phyloP scores from a whole-genome alignment of 2,329 filamentous ascomycete species.

The Pseudogymnoascus sp. region DNA sequence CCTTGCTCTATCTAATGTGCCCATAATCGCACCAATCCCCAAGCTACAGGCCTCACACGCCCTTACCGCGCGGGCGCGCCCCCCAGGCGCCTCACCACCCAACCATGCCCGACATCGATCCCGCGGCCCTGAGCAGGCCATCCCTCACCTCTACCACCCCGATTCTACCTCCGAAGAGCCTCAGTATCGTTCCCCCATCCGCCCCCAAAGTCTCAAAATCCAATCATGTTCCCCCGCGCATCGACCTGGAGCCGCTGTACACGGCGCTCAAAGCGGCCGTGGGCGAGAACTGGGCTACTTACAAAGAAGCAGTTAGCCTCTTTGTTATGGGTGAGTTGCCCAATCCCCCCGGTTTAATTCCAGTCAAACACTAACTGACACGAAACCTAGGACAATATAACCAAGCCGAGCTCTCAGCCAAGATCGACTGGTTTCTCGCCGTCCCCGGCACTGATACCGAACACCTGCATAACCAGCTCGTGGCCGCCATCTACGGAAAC shows the following conservation, averaged over 20 bases:
- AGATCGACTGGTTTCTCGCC: constrained; percentile 51
- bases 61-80: not conserved
- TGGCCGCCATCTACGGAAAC: constrained; percentile 60
- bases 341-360: constrained; percentile 12
- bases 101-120: constrained; percentile 61
- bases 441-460: constrained; percentile 46
- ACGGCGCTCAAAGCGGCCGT: constrained; percentile 52
- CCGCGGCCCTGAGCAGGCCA: constrained; percentile 58
- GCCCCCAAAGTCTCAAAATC: constrained; percentile 44
- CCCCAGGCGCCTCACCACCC: constrained; percentile 10
- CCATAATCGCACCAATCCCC: constrained; percentile 13
- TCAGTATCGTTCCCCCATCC: constrained; percentile 43
- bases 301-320: constrained; percentile 55
- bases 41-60: not conserved
- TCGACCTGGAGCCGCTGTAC: constrained; percentile 60
- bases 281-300: constrained; percentile 55
- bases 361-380: constrained; percentile 24
- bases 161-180: constrained; percentile 48
- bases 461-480: constrained; percentile 60
- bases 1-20: constrained; percentile 22
- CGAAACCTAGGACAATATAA: constrained; percentile 48
- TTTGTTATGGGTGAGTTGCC: constrained; percentile 50
- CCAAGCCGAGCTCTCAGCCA: constrained; percentile 50
- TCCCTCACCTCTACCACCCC: constrained; percentile 51
- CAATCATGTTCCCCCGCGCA: constrained; percentile 56